Conservation (phyloP, 768 basidiomycete genomes). For the Austroboletus eburneus region DNA sequence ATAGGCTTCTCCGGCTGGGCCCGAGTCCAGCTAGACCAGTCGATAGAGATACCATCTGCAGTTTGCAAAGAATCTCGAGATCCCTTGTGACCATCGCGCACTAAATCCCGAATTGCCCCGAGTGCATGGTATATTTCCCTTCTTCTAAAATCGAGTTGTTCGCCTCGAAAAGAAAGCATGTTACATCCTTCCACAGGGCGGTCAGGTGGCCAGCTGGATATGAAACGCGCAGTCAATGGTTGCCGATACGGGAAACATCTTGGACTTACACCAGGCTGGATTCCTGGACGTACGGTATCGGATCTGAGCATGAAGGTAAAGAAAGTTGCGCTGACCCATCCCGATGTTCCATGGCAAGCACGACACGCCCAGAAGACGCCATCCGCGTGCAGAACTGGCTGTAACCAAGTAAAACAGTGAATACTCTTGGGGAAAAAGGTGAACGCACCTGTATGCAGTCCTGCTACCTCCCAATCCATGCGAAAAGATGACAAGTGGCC, state of each 20-base stretch:
- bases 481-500: slow-evolving; percentile 82
- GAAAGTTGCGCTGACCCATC: slow-evolving; percentile 70
- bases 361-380: slow-evolving; percentile 76
- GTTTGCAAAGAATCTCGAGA: slow-evolving; percentile 31
- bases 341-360: slow-evolving; percentile 78
- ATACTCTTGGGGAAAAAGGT: background rate
- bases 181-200: slow-evolving; percentile 16
- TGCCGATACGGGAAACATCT: background rate
- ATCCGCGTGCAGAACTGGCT: slow-evolving; percentile 70
- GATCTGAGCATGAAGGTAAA: slow-evolving; percentile 31
- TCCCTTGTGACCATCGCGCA: slow-evolving; percentile 31
- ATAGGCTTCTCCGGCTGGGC: slow-evolving; percentile 22
- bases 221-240: no score
- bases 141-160: slow-evolving; percentile 68
- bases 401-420: background rate
- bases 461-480: slow-evolving; percentile 78
- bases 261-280: slow-evolving; percentile 49
- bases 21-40: slow-evolving; percentile 42
- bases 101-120: slow-evolving; percentile 52
- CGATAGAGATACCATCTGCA: slow-evolving; percentile 34
- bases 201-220: slow-evolving; percentile 23
- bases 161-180: slow-evolving; percentile 50
- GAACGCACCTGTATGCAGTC: slow-evolving; percentile 58
- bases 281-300: slow-evolving; percentile 51
- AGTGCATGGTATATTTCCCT: slow-evolving; percentile 67